These are phyloP conservation scores for Kregervanrija delftensis DNA, from an alignment of 805 yeast genomes.

Conservation along the genomic window DNA sequence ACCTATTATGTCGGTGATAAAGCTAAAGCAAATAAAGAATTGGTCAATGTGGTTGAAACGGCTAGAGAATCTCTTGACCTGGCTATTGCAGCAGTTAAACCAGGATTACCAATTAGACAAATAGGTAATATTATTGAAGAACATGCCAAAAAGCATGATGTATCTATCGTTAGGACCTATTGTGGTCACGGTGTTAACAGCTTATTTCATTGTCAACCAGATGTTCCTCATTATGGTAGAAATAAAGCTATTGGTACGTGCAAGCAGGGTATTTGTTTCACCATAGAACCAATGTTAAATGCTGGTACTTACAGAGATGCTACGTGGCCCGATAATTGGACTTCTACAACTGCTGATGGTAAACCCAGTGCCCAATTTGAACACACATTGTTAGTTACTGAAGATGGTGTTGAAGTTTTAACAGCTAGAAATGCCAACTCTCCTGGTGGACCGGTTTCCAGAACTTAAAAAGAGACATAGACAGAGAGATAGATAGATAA, in stretches of 20 bases:
- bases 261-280: constrained; percentile 93
- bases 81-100: constrained; percentile 82
- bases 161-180: constrained; percentile 84
- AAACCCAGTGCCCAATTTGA: constrained; percentile 89
- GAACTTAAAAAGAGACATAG: constrained; percentile 26
- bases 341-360: constrained; percentile 88
- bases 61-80: constrained; percentile 80
- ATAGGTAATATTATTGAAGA: constrained; percentile 84
- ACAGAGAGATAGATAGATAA: background rate
- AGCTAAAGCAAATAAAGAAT: constrained; percentile 69
- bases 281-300: constrained; percentile 96
- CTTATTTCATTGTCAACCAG: constrained; percentile 88
- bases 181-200: constrained; percentile 91
- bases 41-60: constrained; percentile 86
- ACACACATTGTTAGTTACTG: constrained; percentile 89
- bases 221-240: constrained; percentile 87
- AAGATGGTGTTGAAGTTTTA: constrained; percentile 84
- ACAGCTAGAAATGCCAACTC: constrained; percentile 73
- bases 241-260: constrained; percentile 92
- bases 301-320: constrained; percentile 74
- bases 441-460: constrained; percentile 81
- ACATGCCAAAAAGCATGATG: constrained; percentile 69
- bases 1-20: constrained; percentile 95
- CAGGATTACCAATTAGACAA: constrained; percentile 82
- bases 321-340: constrained; percentile 98